Evolutionary conservation across 2,329 filamentous ascomycete genomes (phyloP).

Genomic region (Alternaria triticina): DNA sequence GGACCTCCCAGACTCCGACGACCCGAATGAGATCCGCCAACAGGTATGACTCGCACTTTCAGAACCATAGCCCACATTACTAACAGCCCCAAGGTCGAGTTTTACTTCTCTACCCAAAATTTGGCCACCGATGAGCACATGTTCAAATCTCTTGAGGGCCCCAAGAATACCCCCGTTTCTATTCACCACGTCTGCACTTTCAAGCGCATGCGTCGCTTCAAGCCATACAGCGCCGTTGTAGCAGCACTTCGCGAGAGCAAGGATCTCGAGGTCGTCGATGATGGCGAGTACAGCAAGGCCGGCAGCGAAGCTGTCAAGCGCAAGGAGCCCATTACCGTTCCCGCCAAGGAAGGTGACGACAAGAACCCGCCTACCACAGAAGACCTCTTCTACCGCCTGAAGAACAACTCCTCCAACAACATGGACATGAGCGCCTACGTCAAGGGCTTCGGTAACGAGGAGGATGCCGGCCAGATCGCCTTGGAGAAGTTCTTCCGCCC

Average conservation of each 20-base stretch:
- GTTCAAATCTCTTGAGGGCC: constrained; percentile 76
- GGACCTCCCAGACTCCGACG: constrained; percentile 71
- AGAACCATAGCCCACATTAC: not conserved
- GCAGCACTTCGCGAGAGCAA: constrained; percentile 80
- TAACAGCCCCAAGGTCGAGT: constrained; percentile 73
- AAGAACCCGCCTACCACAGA: constrained; percentile 24
- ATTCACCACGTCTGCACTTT: constrained; percentile 82
- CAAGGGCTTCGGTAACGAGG: constrained; percentile 91
- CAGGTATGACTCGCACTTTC: constrained; percentile 63
- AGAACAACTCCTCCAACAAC: constrained; percentile 65
- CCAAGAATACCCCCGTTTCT: constrained; percentile 79
- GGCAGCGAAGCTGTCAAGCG: constrained; percentile 64
- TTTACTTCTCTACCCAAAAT: constrained; percentile 94
- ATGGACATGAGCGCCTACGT: constrained; percentile 83
- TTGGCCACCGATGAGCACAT: constrained; percentile 88
- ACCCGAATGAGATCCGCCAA: constrained; percentile 80
- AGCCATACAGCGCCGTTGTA: constrained; percentile 83
- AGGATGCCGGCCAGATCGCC: constrained; percentile 85
- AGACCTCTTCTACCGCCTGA: constrained; percentile 58
- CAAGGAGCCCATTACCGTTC: constrained; percentile 66
- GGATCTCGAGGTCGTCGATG: constrained; percentile 74
- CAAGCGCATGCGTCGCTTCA: constrained; percentile 95
- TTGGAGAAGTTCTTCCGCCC: constrained; percentile 90
- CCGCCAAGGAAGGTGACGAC: constrained; percentile 42
- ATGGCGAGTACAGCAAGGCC: constrained; percentile 63